Conservation (phyloP, 2,329 filamentous ascomycete species). For the Coniochaeta sp. region DNA sequence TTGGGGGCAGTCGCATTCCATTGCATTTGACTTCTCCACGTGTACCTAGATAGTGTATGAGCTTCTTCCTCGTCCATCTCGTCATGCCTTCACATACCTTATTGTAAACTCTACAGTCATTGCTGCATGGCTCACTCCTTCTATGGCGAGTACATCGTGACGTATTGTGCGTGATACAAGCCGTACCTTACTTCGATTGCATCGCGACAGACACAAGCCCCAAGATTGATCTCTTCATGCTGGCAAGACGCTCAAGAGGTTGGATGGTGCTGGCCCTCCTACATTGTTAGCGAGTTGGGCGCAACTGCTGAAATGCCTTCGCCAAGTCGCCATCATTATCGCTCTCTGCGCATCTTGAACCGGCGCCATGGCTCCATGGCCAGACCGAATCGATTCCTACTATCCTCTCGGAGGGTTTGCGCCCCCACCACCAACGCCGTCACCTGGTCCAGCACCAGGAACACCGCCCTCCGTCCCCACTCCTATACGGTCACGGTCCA, state of each 20-base stretch:
- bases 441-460: neutral
- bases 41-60: neutral
- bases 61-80: neutral
- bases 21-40: neutral
- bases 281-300: neutral
- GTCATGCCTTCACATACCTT: too few relatives aligned
- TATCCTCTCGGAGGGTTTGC: neutral
- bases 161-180: too few relatives aligned
- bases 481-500: neutral
- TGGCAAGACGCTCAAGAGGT: neutral
- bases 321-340: neutral
- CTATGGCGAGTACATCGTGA: too few relatives aligned
- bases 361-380: neutral
- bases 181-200: too few relatives aligned
- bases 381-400: neutral
- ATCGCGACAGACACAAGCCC: too few relatives aligned
- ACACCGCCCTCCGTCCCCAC: neutral
- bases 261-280: neutral
- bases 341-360: neutral
- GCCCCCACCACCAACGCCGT: neutral
- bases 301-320: conserved; percentile 1
- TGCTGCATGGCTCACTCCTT: too few relatives aligned
- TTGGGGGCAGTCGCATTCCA: neutral
- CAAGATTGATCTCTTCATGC: too few relatives aligned
- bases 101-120: too few relatives aligned